These are phyloP conservation scores for Aegle marmelos DNA, from an alignment of 345 rosid species.

Conservation along the genomic window DNA sequence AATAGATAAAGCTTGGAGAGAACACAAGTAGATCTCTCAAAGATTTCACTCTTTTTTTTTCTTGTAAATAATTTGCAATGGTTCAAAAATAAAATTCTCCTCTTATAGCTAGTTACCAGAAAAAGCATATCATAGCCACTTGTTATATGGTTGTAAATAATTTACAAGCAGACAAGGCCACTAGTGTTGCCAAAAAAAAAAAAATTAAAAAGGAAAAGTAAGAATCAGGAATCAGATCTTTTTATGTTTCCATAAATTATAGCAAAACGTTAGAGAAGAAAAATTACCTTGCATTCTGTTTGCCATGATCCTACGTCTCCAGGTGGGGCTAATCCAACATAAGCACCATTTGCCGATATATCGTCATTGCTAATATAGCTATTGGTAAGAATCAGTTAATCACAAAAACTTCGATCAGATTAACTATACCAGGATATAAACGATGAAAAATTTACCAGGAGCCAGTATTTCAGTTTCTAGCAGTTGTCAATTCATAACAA, in stretches of 20 bases:
- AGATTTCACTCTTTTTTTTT: background rate
- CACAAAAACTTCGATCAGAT: conserved; percentile 6
- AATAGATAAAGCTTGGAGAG: background rate
- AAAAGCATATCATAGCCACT: background rate
- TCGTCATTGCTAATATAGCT: conserved; percentile 48
- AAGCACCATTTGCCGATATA: conserved; percentile 46
- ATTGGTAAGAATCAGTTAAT: background rate
- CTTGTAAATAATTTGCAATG: background rate
- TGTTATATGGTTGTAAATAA: background rate
- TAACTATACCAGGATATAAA: background rate
- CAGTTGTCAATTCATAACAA: background rate
- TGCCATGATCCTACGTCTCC: conserved; percentile 73
- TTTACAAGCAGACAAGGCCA: background rate
- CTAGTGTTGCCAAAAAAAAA: background rate
- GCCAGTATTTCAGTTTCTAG: background rate
- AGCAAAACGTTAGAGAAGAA: background rate
- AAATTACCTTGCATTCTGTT: conserved; percentile 56
- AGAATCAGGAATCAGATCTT: background rate
- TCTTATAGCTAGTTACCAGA: background rate
- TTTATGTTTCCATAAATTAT: background rate
- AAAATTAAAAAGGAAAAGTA: background rate
- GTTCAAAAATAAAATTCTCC: background rate
- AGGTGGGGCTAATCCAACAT: conserved; percentile 58
- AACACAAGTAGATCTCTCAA: background rate
- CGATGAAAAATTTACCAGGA: background rate